phyloP scores from a whole-genome alignment of 2,329 filamentous ascomycete genomes.

The Coniochaeta pulveracea region DNA sequence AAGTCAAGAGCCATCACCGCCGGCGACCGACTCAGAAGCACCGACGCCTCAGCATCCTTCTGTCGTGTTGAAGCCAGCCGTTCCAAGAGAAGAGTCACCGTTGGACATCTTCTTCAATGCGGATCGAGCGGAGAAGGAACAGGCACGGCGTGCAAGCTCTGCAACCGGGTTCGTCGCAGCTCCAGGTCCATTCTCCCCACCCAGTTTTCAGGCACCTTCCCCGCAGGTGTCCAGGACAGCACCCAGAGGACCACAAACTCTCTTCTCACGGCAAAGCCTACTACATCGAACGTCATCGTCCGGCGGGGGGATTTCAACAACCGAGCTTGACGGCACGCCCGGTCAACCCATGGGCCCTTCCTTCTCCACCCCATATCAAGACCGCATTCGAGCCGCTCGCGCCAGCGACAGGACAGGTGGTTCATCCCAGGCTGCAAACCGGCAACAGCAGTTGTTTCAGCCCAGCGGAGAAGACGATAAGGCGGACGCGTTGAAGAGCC shows the following conservation, averaged over 20 bases:
- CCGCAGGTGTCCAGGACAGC: constrained; percentile 17
- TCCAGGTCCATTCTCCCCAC: constrained; percentile 40
- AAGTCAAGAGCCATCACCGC: constrained; percentile 36
- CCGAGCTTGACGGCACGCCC: constrained; percentile 55
- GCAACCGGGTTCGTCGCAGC: constrained; percentile 27
- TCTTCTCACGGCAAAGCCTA: constrained; percentile 22
- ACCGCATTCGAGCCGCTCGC: constrained; percentile 47
- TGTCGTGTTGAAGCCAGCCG: constrained; percentile 16
- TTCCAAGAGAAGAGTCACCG: constrained; percentile 53
- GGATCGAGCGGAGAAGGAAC: constrained; percentile 66
- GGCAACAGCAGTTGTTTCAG: constrained; percentile 11
- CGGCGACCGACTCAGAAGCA: constrained; percentile 40
- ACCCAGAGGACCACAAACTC: constrained; percentile 20
- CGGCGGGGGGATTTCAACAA: constrained; percentile 47
- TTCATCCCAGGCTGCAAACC: neutral
- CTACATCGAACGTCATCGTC: constrained; percentile 33
- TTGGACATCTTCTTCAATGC: constrained; percentile 86
- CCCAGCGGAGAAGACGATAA: constrained; percentile 22
- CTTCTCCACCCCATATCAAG: constrained; percentile 55
- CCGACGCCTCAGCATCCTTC: constrained; percentile 29
- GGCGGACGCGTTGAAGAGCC: constrained; percentile 44
- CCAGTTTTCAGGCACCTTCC: constrained; percentile 19
- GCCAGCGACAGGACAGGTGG: constrained; percentile 16
- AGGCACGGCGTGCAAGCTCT: constrained; percentile 41
- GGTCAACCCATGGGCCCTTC: constrained; percentile 48